phyloP scores from a whole-genome alignment of 2,329 filamentous ascomycete species.

The Clathrospora elynae region DNA sequence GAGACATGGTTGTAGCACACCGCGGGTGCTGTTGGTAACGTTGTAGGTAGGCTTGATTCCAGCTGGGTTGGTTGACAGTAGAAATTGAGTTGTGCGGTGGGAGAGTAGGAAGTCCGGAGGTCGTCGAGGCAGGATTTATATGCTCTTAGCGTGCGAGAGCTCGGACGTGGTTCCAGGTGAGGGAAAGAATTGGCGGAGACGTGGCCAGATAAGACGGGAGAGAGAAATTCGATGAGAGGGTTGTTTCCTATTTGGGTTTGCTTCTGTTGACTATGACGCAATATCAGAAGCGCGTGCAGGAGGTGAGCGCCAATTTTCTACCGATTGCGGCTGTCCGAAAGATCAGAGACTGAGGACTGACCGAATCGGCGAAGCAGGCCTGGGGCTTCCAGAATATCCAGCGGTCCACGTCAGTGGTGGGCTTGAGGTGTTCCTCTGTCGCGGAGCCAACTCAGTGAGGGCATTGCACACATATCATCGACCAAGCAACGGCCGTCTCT shows the following conservation, averaged over 20 bases:
- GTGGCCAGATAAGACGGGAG: not conserved
- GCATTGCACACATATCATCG: constrained; percentile 4
- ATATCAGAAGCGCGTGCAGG: not conserved
- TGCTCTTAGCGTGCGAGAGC: not conserved
- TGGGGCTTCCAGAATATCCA: no score
- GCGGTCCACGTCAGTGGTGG: no score
- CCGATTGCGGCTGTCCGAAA: no score
- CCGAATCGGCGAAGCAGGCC: no score
- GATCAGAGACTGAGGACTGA: no score
- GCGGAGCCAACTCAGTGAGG: no score
- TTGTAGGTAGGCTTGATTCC: no score
- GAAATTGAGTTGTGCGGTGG: not conserved
- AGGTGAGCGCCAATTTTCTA: not conserved
- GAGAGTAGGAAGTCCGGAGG: not conserved
- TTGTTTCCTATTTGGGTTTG: no score
- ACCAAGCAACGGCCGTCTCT: constrained; percentile 30
- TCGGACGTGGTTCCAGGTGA: not conserved
- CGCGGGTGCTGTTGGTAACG: no score
- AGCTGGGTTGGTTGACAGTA: not conserved
- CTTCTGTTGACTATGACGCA: not conserved
- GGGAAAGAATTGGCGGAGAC: not conserved
- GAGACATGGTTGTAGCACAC: not conserved
- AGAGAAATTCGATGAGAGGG: no score
- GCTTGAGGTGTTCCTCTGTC: no score
- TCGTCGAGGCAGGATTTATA: not conserved